Evolutionary conservation across 495 filamentous ascomycete species (phyloP), one percentile per base, ranked within the genome.

Genomic region (Neurospora africana): DNA sequence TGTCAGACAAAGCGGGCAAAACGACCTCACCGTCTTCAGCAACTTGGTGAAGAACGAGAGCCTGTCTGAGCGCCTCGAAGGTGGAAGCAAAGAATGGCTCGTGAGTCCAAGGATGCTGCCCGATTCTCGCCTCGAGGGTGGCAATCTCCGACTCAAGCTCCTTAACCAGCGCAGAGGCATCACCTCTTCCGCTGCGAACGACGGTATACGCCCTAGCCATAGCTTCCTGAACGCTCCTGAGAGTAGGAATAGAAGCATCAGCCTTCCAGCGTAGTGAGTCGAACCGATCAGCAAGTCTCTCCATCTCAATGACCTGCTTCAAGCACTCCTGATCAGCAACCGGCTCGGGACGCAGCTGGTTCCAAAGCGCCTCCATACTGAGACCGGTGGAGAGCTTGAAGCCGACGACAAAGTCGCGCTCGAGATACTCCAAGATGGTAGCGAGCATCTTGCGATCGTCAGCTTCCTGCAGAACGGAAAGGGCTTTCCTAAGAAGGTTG

Each of bases 311-410:
- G 8, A 86, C 82, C 38, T 87, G 80, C 33, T 86, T 87, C 5
- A 91, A 88, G 7, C 84, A 81, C 15, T 75, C 72, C 15, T 78
- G 72, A 43, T 78, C 77, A 3, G 78, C 75, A 9, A 86, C 81
- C 2, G 84, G 82, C 40, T 81, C 76, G 15, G 94, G 93, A 75
- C 89, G 86, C 75, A 95, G 88, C 0, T 80, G 74, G 43, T 86
- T 85, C 95, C 95, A 99, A 1, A 98, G 84, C 35, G 80, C 81
- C 77, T 97, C 92, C 93, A 98, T 97, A 73, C 88, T 90, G 21
- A 93, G 85, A 2, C 94, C 94, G 3, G 89, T 94, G 0, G 83
- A 87, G 8, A 95, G 81, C 61, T 89, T 87, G 76, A 88, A 88
- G 3, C 82, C 84, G 15, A 82, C 78, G 3, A 79, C 75, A 53